phyloP scores from a whole-genome alignment of 2,329 filamentous ascomycete species.

The Nemania sp. region DNA sequence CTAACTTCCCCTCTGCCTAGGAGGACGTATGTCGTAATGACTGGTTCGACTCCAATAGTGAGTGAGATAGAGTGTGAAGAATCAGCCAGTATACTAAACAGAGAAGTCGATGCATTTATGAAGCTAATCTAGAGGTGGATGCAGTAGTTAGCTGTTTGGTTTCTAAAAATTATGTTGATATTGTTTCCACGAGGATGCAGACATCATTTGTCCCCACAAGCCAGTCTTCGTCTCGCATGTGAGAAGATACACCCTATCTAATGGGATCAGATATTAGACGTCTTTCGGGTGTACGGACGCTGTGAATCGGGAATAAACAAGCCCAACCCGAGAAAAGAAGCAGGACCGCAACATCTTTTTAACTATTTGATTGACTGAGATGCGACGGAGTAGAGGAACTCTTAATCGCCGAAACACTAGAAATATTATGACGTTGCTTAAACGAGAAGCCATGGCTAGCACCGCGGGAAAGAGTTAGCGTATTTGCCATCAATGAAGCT shows the following conservation, averaged over 20 bases:
- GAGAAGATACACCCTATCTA: neutral
- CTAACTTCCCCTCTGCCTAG: neutral
- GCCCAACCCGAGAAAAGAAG: too few relatives aligned
- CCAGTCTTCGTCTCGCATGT: neutral
- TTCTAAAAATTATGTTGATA: too few relatives aligned
- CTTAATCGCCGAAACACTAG: neutral
- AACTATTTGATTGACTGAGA: slow-evolving; percentile 53
- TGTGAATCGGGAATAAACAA: too few relatives aligned
- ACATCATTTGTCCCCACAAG: neutral
- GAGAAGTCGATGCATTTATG: slow-evolving; percentile 55
- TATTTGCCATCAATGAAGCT: slow-evolving; percentile 53
- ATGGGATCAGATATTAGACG: slow-evolving; percentile 53
- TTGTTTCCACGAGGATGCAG: neutral
- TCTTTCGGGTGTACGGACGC: too few relatives aligned
- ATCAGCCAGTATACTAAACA: slow-evolving; percentile 46
- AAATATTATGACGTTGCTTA: neutral
- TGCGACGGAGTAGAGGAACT: slow-evolving; percentile 59
- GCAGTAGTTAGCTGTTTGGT: too few relatives aligned
- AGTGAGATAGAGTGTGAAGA: slow-evolving; percentile 47
- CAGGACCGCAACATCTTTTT: too few relatives aligned
- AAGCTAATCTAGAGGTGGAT: slow-evolving; percentile 48
- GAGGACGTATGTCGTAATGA: slow-evolving; percentile 27
- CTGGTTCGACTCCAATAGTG: slow-evolving; percentile 43
- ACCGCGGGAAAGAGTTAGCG: slow-evolving; percentile 59
- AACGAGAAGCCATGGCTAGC: slow-evolving; percentile 39